Conservation (phyloP, 2,329 filamentous ascomycete genomes). For the Tolypocladium pustulatum region DNA sequence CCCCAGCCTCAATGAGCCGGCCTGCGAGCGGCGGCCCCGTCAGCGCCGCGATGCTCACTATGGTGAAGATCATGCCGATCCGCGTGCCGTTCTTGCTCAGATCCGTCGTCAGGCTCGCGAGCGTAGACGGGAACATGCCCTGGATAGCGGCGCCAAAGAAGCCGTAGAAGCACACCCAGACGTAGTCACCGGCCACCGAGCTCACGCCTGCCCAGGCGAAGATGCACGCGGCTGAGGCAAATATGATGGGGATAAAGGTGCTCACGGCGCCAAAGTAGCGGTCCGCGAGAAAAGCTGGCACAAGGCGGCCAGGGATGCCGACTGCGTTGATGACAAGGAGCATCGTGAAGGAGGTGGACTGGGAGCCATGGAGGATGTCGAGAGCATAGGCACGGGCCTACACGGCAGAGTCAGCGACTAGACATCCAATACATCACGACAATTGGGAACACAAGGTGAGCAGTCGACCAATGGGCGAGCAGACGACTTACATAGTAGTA, state of each 20-base stretch:
- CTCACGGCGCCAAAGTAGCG: slow-evolving; percentile 43
- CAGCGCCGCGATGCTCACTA: slow-evolving; percentile 42
- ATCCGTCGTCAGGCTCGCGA: slow-evolving; percentile 37
- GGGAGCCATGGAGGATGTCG: slow-evolving; percentile 33
- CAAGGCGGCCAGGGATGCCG: slow-evolving; percentile 42
- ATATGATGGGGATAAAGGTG: slow-evolving; percentile 38
- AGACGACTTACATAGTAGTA: slow-evolving; percentile 31
- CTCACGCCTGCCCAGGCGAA: slow-evolving; percentile 43
- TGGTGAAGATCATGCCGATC: slow-evolving; percentile 51
- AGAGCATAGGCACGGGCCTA: slow-evolving; percentile 28
- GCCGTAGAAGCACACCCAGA: slow-evolving; percentile 54
- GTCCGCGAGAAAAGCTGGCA: slow-evolving; percentile 46
- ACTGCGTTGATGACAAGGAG: slow-evolving; percentile 50
- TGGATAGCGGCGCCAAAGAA: slow-evolving; percentile 54
- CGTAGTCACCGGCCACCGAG: slow-evolving; percentile 29
- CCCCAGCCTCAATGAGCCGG: slow-evolving; percentile 32
- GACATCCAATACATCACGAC: too few species aligned
- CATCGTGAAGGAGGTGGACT: slow-evolving; percentile 42
- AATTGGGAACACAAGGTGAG: too few species aligned
- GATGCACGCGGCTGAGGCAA: slow-evolving; percentile 34
- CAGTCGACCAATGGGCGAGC: too few species aligned
- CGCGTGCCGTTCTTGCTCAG: slow-evolving; percentile 41
- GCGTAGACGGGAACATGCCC: slow-evolving; percentile 50
- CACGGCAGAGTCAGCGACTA: not conserved
- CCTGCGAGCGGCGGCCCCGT: slow-evolving; percentile 45